These are phyloP conservation scores for Thozetella sp. DNA, from an alignment of 495 filamentous ascomycete genomes.

Conservation along the genomic window DNA sequence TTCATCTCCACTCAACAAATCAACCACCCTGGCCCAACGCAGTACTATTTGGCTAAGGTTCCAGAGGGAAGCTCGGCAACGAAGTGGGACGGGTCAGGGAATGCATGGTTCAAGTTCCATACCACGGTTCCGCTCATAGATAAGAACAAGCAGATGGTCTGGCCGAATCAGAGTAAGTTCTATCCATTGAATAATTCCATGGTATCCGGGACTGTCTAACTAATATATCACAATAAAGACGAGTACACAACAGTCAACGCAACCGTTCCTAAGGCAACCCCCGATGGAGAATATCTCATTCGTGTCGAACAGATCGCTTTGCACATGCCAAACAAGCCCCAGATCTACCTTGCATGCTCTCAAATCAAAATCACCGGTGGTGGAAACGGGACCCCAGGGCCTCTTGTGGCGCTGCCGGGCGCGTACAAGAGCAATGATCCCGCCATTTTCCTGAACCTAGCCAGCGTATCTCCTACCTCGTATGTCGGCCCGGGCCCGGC, in stretches of 20 bases:
- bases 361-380: slow-evolving; percentile 57
- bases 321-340: slow-evolving; percentile 45
- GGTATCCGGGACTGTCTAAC: background rate
- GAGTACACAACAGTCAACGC: slow-evolving; percentile 38
- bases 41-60: slow-evolving; percentile 50
- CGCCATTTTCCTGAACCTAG: slow-evolving; percentile 45
- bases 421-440: slow-evolving; percentile 51
- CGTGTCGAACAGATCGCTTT: slow-evolving; percentile 58
- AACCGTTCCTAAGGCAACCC: slow-evolving; percentile 42
- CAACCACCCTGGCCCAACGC: slow-evolving; percentile 48
- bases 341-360: slow-evolving; percentile 56
- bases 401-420: slow-evolving; percentile 50
- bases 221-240: no score
- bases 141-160: slow-evolving; percentile 36
- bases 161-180: slow-evolving; percentile 36
- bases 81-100: slow-evolving; percentile 47
- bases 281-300: slow-evolving; percentile 57
- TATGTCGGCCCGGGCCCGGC: slow-evolving; percentile 45
- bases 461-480: slow-evolving; percentile 26
- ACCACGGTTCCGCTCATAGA: slow-evolving; percentile 39
- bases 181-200: background rate
- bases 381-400: slow-evolving; percentile 43
- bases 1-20: slow-evolving; percentile 46
- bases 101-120: slow-evolving; percentile 55
- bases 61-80: slow-evolving; percentile 37